Base-by-base conservation (phyloP, 2,329 filamentous ascomycete genomes). In the Fusarium caatingaense region DNA sequence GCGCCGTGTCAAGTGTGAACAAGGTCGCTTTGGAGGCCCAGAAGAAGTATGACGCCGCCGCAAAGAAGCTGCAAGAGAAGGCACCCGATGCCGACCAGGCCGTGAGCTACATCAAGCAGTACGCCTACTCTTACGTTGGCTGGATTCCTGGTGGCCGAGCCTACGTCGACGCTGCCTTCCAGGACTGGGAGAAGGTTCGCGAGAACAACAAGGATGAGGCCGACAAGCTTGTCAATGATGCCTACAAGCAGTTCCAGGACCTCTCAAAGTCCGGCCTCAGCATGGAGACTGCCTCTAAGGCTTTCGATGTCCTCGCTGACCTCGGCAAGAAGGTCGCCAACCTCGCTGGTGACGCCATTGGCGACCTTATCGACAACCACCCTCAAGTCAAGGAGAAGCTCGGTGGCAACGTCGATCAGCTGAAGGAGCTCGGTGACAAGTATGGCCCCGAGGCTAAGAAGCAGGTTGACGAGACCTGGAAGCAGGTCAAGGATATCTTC, bases 381-480 rank as follows among this genome's bases (percentile, higher is more conserved):
- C 92, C 92, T 0, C 79, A 91, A 72, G 74, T 93, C 21, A 93
- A 92, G 83, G 86, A 93, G 76, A 90, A 91, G 80, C 80, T 93
- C 11, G 91, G 91, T 16, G 88, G 87, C 13, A 89, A 87, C 71
- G 80, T 92, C 46, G 87, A 92, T 51, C 86, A 92, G 77, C 82
- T 94, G 51, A 92, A 92, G 84, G 79, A 89, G 70, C 85, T 93
- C 78, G 89, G 89, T 27, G 87, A 93, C 16, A 83, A 88, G 63
- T 91, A 91, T 73, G 92, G 92, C 0, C 92, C 91, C 0, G 90
- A 93, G 76, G 91, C 90, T 0, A 92, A 93, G 86, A 90, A 93
- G 84, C 86, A 92, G 78, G 86, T 92, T 8, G 89, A 93, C 58
- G 84, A 91, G 79, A 92, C 91, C 2, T 93, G 90, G 87, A 77